phyloP scores from a whole-genome alignment of 1,284 basidiomycete species.

The Xanthoconium separans region DNA sequence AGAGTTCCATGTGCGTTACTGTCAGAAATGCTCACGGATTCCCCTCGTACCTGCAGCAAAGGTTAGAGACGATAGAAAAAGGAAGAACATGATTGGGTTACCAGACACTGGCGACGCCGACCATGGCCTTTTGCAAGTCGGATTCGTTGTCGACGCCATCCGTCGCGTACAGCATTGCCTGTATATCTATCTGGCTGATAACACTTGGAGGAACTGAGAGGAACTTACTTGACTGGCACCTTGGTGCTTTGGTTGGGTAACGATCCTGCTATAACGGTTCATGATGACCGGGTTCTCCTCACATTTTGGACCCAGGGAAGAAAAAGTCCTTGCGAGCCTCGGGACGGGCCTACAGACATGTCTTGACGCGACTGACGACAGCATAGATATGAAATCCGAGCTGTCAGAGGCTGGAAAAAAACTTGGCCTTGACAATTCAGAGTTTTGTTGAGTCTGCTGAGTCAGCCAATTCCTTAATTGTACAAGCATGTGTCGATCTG shows the following conservation, averaged over 20 bases:
- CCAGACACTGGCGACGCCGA: constrained; percentile 94
- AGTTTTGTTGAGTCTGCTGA: constrained; percentile 12
- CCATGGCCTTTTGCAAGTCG: constrained; percentile 93
- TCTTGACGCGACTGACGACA: constrained; percentile 22
- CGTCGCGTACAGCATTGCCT: constrained; percentile 97
- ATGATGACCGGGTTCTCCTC: constrained; percentile 59
- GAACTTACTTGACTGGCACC: constrained; percentile 82
- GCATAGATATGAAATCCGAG: constrained; percentile 13
- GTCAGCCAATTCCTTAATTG: constrained; percentile 14
- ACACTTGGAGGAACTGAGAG: not conserved
- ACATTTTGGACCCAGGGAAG: constrained; percentile 40
- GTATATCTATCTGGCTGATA: not conserved
- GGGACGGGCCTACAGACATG: constrained; percentile 15
- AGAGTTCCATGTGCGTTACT: not conserved
- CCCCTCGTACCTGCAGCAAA: constrained; percentile 73
- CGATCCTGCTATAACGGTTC: constrained; percentile 81
- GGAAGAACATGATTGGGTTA: constrained; percentile 40
- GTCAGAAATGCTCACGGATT: constrained; percentile 64
- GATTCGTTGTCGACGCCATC: constrained; percentile 78
- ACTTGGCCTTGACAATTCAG: not conserved
- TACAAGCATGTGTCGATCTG: no score
- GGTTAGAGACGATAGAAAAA: constrained; percentile 13
- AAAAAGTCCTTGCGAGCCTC: constrained; percentile 38
- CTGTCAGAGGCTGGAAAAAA: not conserved
- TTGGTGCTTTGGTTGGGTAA: constrained; percentile 90